Evolutionary conservation across 1,139 yeast species (phyloP).

Genomic region (Sugiyamaella pinicola): DNA sequence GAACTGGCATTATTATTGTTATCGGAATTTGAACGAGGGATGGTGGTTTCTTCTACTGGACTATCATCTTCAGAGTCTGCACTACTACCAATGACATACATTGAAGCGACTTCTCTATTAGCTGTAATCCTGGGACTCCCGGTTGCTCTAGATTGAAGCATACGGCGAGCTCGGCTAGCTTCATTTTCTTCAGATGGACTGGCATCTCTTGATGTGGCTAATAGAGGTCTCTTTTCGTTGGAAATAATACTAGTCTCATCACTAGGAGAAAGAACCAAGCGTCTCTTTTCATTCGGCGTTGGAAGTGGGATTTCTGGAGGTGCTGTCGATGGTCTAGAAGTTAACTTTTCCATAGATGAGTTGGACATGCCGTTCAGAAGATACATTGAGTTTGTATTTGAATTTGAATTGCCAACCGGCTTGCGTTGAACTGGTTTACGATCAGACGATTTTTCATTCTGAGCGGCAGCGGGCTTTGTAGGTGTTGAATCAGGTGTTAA

Average conservation of each 20-base stretch:
- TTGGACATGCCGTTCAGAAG: not conserved
- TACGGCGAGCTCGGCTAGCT: conserved; percentile 16
- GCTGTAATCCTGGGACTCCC: conserved; percentile 2
- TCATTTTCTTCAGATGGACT: conserved; percentile 16
- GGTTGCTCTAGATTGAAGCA: conserved; percentile 10
- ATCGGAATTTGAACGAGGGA: conserved; percentile 21
- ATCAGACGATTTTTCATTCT: not conserved
- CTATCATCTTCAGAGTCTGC: conserved; percentile 1
- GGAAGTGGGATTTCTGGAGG: conserved; percentile 23
- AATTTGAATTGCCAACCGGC: not conserved
- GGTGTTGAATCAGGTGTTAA: conserved; percentile 12
- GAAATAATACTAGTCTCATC: conserved; percentile 15
- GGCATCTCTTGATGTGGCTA: conserved; percentile 14
- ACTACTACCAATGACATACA: conserved; percentile 15
- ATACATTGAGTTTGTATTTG: conserved; percentile 1
- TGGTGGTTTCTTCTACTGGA: not conserved
- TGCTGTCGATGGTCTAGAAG: not conserved
- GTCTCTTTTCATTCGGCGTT: conserved; percentile 12
- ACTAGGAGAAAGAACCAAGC: conserved; percentile 10
- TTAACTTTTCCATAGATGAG: not conserved
- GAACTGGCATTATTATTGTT: conserved; percentile 12
- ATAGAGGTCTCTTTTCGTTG: conserved; percentile 20
- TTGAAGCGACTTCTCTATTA: conserved; percentile 12
- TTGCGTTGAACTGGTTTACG: conserved; percentile 5
- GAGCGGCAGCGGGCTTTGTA: not conserved